These are phyloP conservation scores for Trichoderma afroharzianum DNA, from an alignment of 2,329 filamentous ascomycete species.

Conservation along the genomic window DNA sequence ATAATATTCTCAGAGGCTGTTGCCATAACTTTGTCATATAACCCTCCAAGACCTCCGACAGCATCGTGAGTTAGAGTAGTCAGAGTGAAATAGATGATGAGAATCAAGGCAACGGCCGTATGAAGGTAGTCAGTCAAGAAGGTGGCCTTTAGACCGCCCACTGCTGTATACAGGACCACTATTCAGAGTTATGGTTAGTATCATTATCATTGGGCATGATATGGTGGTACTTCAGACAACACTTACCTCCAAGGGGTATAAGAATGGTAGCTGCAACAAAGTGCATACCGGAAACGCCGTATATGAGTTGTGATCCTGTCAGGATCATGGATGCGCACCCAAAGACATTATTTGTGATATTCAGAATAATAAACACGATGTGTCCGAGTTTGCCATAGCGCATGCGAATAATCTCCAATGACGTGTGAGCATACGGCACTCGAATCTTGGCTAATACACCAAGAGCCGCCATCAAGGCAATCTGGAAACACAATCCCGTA, in stretches of 20 bases:
- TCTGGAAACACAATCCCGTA: slow-evolving; percentile 10
- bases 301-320: slow-evolving; percentile 12
- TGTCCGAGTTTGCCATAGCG: slow-evolving; percentile 13
- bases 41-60: slow-evolving; percentile 5
- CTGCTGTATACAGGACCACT: slow-evolving; percentile 14
- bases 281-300: slow-evolving; percentile 12
- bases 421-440: slow-evolving; percentile 12
- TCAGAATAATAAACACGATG: slow-evolving; percentile 6
- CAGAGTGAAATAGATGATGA: slow-evolving; percentile 13
- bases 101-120: slow-evolving; percentile 6
- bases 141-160: slow-evolving; percentile 11
- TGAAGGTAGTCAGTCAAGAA: slow-evolving; percentile 15
- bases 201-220: too few relatives aligned
- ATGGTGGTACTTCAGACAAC: background rate
- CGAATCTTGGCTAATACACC: slow-evolving; percentile 12
- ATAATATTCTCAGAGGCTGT: slow-evolving; percentile 10
- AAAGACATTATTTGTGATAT: slow-evolving; percentile 15
- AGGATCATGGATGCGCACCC: slow-evolving; percentile 13
- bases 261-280: slow-evolving; percentile 16
- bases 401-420: slow-evolving; percentile 15
- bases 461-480: slow-evolving; percentile 14
- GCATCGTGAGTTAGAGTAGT: slow-evolving; percentile 4
- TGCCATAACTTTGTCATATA: slow-evolving; percentile 12
- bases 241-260: slow-evolving; percentile 11
- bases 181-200: background rate